Conservation (phyloP, 208 protist species). For the Trypanosoma theileri region DNA sequence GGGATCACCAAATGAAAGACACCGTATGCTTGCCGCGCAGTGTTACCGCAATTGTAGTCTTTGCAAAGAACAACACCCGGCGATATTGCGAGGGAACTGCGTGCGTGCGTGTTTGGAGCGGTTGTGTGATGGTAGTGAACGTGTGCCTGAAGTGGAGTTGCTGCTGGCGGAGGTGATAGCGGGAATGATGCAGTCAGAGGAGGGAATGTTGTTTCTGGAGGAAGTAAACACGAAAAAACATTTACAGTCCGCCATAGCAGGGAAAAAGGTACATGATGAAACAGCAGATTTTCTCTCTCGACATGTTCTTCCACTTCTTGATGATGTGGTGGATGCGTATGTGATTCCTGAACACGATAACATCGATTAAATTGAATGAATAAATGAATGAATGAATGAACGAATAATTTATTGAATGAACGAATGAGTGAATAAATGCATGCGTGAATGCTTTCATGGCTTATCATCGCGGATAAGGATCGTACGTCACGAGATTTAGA, state of each 20-base stretch:
- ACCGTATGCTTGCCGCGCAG: conserved; percentile 67
- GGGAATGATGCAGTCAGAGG: conserved; percentile 62
- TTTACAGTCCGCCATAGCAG: conserved; percentile 37
- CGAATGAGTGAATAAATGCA: not conserved
- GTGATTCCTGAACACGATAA: conserved; percentile 62
- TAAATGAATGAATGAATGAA: not conserved
- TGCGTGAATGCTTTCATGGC: conserved; percentile 4
- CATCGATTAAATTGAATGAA: conserved; percentile 39
- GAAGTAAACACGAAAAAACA: conserved; percentile 75
- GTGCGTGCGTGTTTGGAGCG: conserved; percentile 49
- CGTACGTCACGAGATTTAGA: no score
- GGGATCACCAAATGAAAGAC: conserved; percentile 32
- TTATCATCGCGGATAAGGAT: not conserved
- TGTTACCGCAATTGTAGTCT: conserved; percentile 81
- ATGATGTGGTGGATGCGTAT: conserved; percentile 83
- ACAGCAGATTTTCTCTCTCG: conserved; percentile 41
- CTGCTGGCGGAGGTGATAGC: conserved; percentile 66
- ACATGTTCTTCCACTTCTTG: conserved; percentile 73
- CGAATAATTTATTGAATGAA: not conserved
- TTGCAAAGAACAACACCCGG: conserved; percentile 38
- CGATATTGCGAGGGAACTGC: conserved; percentile 51
- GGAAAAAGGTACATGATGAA: conserved; percentile 21
- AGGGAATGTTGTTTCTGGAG: conserved; percentile 68
- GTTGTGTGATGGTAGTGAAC: conserved; percentile 31
- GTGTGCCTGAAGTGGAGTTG: conserved; percentile 39